Conservation (phyloP, 2,329 filamentous ascomycete genomes). For the Aureobasidium sp. region DNA sequence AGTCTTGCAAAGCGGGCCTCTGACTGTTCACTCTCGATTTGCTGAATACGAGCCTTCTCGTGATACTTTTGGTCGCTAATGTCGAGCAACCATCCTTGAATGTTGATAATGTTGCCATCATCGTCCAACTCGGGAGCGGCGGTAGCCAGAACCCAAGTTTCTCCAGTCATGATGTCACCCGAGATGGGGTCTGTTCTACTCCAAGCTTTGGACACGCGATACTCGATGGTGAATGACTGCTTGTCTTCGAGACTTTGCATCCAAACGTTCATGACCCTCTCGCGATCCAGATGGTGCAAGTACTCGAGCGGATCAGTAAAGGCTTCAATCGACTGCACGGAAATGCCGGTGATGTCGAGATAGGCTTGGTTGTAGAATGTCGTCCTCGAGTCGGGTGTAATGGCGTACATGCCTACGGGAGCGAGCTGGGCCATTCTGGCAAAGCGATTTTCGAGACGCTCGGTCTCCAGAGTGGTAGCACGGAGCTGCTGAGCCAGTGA, state of each 20-base stretch:
- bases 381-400: slow-evolving; percentile 29
- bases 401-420: slow-evolving; percentile 36
- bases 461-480: slow-evolving; percentile 26
- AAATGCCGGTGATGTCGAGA: slow-evolving; percentile 30
- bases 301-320: slow-evolving; percentile 4
- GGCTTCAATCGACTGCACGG: slow-evolving; percentile 18
- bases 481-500: slow-evolving; percentile 32
- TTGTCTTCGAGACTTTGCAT: slow-evolving; percentile 28
- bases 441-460: slow-evolving; percentile 33
- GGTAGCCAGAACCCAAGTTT: slow-evolving; percentile 29
- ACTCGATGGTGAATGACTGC: slow-evolving; percentile 31
- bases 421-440: slow-evolving; percentile 34
- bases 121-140: slow-evolving; percentile 29
- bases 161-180: slow-evolving; percentile 23
- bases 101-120: slow-evolving; percentile 24
- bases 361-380: slow-evolving; percentile 38
- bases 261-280: slow-evolving; percentile 29
- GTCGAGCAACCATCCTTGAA: slow-evolving; percentile 31
- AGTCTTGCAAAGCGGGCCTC: slow-evolving; percentile 36
- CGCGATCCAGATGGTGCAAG: slow-evolving; percentile 28
- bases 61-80: slow-evolving; percentile 30
- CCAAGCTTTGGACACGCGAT: slow-evolving; percentile 34
- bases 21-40: slow-evolving; percentile 23
- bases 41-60: slow-evolving; percentile 32
- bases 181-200: slow-evolving; percentile 23